Evolutionary conservation across 306 rosid species (phyloP).

Genomic region (Neltuma alba): DNA sequence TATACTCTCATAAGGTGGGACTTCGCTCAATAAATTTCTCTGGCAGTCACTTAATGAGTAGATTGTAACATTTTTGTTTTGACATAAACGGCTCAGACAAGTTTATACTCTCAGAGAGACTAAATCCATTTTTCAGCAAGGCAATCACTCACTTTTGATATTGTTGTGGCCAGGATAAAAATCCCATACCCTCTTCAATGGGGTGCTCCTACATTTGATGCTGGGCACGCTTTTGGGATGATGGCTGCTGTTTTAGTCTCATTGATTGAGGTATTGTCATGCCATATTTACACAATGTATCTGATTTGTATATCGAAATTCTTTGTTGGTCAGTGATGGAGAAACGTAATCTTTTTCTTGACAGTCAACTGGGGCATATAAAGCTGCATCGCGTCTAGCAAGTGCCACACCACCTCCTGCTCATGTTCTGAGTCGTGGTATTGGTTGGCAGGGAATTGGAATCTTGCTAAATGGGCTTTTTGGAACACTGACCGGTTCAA

Average conservation of each 20-base stretch:
- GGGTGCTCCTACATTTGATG: constrained; percentile 97
- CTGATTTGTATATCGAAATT: not conserved
- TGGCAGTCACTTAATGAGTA: not conserved
- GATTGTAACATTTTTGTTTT: not conserved
- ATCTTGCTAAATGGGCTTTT: constrained; percentile 87
- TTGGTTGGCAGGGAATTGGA: constrained; percentile 99
- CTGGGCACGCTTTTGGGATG: constrained; percentile 95
- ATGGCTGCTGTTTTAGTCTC: constrained; percentile 98
- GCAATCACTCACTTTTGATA: constrained; percentile 31
- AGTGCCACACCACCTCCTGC: constrained; percentile 99
- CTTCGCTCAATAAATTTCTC: not conserved
- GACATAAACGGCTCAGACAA: not conserved
- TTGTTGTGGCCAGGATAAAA: constrained; percentile 69
- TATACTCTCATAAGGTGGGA: not conserved
- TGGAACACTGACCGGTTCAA: constrained; percentile 85
- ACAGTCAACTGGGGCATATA: constrained; percentile 98
- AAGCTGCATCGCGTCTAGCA: constrained; percentile 94
- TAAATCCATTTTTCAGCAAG: constrained; percentile 12
- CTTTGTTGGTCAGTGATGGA: constrained; percentile 3
- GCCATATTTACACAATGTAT: not conserved
- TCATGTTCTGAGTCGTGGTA: constrained; percentile 97
- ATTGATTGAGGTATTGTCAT: constrained; percentile 74
- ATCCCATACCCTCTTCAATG: constrained; percentile 96
- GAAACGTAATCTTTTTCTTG: constrained; percentile 16
- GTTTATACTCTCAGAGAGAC: not conserved